Base-by-base conservation (phyloP, 2,329 filamentous ascomycete species). In the Chaetomium olivaceum region DNA sequence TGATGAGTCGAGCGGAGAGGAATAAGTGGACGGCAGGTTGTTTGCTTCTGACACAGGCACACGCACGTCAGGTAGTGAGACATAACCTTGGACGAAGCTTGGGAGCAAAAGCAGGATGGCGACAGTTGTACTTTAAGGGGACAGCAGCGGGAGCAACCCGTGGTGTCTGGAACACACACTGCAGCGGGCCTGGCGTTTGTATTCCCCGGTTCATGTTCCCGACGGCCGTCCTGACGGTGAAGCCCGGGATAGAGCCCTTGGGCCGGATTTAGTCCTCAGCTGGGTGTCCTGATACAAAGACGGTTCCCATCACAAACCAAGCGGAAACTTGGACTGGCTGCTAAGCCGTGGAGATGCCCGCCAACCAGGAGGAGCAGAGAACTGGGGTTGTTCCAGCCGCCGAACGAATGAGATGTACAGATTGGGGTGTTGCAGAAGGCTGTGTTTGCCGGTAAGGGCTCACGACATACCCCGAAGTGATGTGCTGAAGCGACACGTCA, bases 171-270 rank as follows among this genome's bases (percentile, higher is more conserved):
- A 60, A 71, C 68, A 70, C 63, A 51, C 60, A 50, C 66, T 65
- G 70, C 66, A 69, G 67, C 63, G 48, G 58, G 14, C 58, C 63
- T 70, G 60, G 64, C 66, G 71, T 72, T 73, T 73, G 70, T 72
- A 69, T 65, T 65, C 65, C 68, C 64, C 65, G 56, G 46, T 57
- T 50, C 70, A 69, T 69, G 68, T 58, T 65, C 64, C 36, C 36
- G 19, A 36, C 23, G 51, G 54, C 65, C 62, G 57, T 46, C 9
- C 36, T 56, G 62, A 61, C 62, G 65, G 62, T 62, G 61, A 61
- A 25, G 61, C 19, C 31, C 25, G 46, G 54, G 46, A 62, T 39
- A 56, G 33, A 33, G 9, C 8, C 29, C 8, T 58, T 58, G 51
- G 62, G 29, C 19, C 43, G 23, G 19, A 39, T 46, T 21, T 27